Conservation (phyloP, 345 rosid species). For the Firmiana major region DNA sequence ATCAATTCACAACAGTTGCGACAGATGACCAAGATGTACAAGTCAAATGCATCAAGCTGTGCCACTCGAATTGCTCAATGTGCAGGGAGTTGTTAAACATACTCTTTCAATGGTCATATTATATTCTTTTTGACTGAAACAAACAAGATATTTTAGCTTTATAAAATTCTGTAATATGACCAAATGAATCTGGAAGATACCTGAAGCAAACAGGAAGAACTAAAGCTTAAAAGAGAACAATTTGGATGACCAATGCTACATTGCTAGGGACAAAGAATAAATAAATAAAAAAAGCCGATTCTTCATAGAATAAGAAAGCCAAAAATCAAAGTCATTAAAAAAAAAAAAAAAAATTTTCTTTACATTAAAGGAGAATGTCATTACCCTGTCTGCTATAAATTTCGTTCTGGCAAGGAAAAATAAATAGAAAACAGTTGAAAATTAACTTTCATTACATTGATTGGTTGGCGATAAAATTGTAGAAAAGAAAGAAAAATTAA, state of each 20-base stretch:
- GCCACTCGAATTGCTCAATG: background rate
- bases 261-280: conserved; percentile 9
- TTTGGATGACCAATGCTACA: background rate
- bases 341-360: background rate
- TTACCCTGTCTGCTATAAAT: background rate
- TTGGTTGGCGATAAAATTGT: background rate
- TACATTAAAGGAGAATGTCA: background rate
- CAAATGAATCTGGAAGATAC: conserved; percentile 1
- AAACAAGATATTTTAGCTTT: background rate
- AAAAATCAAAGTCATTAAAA: background rate
- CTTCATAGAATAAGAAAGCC: background rate
- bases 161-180: conserved; percentile 1
- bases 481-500: background rate
- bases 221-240: background rate
- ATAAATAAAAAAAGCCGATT: background rate
- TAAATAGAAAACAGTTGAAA: background rate
- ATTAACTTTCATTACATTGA: background rate
- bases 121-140: conserved; percentile 7
- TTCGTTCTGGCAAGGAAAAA: background rate
- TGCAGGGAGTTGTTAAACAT: background rate
- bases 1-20: conserved; percentile 3
- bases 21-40: background rate
- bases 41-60: conserved; percentile 7
- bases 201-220: background rate
- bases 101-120: conserved; percentile 11